Conservation (phyloP, 2,329 filamentous ascomycete species). For the Colletotrichum sp. region DNA sequence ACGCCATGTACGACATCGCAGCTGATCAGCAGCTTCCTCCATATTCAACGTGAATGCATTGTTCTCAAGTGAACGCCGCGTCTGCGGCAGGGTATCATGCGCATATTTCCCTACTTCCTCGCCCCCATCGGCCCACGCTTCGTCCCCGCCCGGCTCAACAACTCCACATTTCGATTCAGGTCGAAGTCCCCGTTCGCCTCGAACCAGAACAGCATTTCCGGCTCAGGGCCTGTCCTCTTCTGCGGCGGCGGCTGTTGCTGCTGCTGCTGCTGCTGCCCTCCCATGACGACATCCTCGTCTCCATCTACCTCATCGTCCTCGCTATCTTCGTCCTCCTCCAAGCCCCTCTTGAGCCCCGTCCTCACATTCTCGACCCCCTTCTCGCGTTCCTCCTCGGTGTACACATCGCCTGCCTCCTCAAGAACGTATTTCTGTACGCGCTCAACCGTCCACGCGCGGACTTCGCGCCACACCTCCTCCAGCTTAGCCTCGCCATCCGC, state of each 20-base stretch:
- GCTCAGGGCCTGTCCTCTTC: constrained; percentile 39
- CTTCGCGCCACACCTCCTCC: constrained; percentile 61
- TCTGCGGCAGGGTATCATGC: constrained; percentile 22
- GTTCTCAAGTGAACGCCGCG: neutral
- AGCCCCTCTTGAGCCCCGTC: constrained; percentile 68
- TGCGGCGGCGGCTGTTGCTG: constrained; percentile 30
- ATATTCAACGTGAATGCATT: neutral
- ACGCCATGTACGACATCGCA: neutral
- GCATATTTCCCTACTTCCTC: neutral
- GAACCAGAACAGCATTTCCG: constrained; percentile 54
- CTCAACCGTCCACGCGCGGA: constrained; percentile 44
- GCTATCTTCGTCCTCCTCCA: constrained; percentile 57
- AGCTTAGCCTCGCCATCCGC: constrained; percentile 48
- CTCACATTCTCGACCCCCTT: constrained; percentile 71
- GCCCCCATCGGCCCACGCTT: constrained; percentile 10
- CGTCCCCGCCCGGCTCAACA: constrained; percentile 37
- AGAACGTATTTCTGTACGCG: constrained; percentile 47
- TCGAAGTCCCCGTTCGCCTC: constrained; percentile 48
- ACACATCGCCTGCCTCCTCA: constrained; percentile 62
- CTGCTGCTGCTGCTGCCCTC: constrained; percentile 26
- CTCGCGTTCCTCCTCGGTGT: constrained; percentile 73
- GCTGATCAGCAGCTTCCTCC: neutral
- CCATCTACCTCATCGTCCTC: constrained; percentile 66
- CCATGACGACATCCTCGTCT: constrained; percentile 47
- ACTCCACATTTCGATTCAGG: constrained; percentile 50